A percentile compares a stretch with the other conserved stretches of the same genome.
phyloP scores from a whole-genome alignment of 805 yeast species.

The Yamadazyma laniorum region DNA sequence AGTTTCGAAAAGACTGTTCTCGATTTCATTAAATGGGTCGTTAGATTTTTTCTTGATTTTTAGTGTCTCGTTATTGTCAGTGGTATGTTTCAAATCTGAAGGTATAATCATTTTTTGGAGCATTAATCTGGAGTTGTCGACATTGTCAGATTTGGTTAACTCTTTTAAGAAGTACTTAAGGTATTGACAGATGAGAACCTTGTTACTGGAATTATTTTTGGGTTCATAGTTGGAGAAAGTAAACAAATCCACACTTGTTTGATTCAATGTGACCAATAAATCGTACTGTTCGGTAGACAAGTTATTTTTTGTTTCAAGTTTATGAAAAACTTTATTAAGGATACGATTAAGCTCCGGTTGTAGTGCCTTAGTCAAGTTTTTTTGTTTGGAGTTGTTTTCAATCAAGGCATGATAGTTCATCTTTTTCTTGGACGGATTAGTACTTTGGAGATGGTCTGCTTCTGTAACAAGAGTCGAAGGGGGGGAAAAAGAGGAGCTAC shows the following conservation, averaged over 20 bases:
- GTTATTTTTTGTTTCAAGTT: slow-evolving; percentile 30
- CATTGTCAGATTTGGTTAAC: slow-evolving; percentile 20
- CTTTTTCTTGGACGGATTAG: slow-evolving; percentile 1
- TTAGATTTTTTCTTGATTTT: slow-evolving; percentile 6
- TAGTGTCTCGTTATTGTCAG: slow-evolving; percentile 4
- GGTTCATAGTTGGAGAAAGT: slow-evolving; percentile 20
- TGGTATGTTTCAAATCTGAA: slow-evolving; percentile 19
- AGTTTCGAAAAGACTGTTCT: slow-evolving; percentile 36
- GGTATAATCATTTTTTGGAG: slow-evolving; percentile 38
- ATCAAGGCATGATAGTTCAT: slow-evolving; percentile 10
- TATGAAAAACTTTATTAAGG: slow-evolving; percentile 41
- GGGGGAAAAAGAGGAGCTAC: slow-evolving; percentile 24
- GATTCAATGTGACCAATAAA: slow-evolving; percentile 37
- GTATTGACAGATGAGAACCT: slow-evolving; percentile 37
- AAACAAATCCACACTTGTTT: slow-evolving; percentile 27
- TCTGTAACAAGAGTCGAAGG: slow-evolving; percentile 5
- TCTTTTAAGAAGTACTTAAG: slow-evolving; percentile 41
- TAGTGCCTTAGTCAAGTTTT: slow-evolving; percentile 15
- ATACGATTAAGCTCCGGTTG: slow-evolving; percentile 33
- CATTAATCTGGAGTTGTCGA: slow-evolving; percentile 12
- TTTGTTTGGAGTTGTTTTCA: slow-evolving; percentile 17
- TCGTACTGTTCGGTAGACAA: slow-evolving; percentile 36
- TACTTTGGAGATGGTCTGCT: neutral
- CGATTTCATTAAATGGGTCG: slow-evolving; percentile 39
- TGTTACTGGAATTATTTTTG: slow-evolving; percentile 14